Evolutionary conservation across 768 basidiomycete genomes (phyloP).

Genomic region (Pisolithus orientalis): DNA sequence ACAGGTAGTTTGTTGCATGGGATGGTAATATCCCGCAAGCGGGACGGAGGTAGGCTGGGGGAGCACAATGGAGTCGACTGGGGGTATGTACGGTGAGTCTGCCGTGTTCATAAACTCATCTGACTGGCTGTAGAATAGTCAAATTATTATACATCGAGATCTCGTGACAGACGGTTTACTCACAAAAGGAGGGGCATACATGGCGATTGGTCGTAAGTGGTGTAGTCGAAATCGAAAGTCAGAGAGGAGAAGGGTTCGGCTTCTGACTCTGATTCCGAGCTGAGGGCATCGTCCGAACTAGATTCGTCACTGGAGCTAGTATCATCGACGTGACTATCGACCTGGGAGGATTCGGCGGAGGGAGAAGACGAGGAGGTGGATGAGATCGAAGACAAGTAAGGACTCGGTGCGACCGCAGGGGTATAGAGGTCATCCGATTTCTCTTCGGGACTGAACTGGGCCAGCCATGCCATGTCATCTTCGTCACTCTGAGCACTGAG

Average conservation of each 20-base stretch:
- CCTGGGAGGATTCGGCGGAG: slow-evolving; percentile 5
- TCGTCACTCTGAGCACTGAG: slow-evolving; percentile 30
- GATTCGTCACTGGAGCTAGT: slow-evolving; percentile 10
- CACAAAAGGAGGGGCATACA: slow-evolving; percentile 20
- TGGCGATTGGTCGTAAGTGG: slow-evolving; percentile 4
- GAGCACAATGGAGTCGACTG: slow-evolving; percentile 1
- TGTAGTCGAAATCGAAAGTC: slow-evolving; percentile 9
- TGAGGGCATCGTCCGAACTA: slow-evolving; percentile 15
- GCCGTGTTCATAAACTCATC: neutral
- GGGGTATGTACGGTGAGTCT: slow-evolving; percentile 10
- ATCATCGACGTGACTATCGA: slow-evolving; percentile 9
- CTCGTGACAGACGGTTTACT: slow-evolving; percentile 4
- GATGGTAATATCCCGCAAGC: neutral
- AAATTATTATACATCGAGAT: slow-evolving; percentile 5
- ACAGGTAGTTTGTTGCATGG: neutral
- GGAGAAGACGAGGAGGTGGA: slow-evolving; percentile 23
- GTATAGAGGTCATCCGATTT: slow-evolving; percentile 23
- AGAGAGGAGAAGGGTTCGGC: slow-evolving; percentile 15
- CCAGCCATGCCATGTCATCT: slow-evolving; percentile 30
- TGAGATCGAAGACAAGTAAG: slow-evolving; percentile 21
- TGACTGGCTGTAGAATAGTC: slow-evolving; percentile 15
- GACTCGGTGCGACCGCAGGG: slow-evolving; percentile 9
- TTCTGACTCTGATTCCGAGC: slow-evolving; percentile 27
- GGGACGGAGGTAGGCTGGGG: slow-evolving; percentile 1
- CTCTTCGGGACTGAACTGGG: slow-evolving; percentile 29